phyloP scores from a whole-genome alignment of 306 rosid species.

The Aeschynomene evenia region DNA sequence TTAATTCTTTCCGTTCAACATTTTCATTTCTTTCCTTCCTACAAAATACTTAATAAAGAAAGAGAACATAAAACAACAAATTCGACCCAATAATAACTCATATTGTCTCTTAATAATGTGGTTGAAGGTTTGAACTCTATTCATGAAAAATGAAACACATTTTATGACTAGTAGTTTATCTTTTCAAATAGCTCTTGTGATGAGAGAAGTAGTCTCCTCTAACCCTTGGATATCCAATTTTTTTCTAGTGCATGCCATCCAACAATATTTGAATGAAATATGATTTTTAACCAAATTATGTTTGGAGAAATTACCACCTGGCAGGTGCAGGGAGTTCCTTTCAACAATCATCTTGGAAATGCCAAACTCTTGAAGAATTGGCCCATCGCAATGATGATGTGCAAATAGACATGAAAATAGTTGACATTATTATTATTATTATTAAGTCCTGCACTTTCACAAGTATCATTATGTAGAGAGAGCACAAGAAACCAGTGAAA shows the following conservation, averaged over 20 bases:
- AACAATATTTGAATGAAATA: not conserved
- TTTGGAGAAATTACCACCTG: constrained; percentile 2
- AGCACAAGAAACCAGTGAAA: constrained; percentile 3
- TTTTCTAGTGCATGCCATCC: too few species aligned
- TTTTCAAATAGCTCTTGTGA: too few species aligned
- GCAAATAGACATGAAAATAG: constrained; percentile 31
- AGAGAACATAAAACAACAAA: too few species aligned
- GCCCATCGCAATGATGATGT: constrained; percentile 10
- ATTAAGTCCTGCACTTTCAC: constrained; percentile 21
- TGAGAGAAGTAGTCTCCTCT: too few species aligned
- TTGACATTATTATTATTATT: too few species aligned
- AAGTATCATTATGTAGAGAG: too few species aligned
- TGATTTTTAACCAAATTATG: not conserved
- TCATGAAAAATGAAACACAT: too few species aligned
- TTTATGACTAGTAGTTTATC: too few species aligned
- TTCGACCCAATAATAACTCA: too few species aligned
- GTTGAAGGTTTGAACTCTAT: too few species aligned
- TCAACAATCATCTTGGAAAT: constrained; percentile 30
- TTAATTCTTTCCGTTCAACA: not conserved
- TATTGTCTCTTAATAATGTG: too few species aligned
- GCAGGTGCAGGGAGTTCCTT: constrained; percentile 29
- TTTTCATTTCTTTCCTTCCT: not conserved
- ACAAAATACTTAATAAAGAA: not conserved
- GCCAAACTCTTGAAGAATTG: not conserved
- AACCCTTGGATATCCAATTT: too few species aligned